Conservation (phyloP, 2,329 filamentous ascomycete genomes). For the Xylaria digitata region DNA sequence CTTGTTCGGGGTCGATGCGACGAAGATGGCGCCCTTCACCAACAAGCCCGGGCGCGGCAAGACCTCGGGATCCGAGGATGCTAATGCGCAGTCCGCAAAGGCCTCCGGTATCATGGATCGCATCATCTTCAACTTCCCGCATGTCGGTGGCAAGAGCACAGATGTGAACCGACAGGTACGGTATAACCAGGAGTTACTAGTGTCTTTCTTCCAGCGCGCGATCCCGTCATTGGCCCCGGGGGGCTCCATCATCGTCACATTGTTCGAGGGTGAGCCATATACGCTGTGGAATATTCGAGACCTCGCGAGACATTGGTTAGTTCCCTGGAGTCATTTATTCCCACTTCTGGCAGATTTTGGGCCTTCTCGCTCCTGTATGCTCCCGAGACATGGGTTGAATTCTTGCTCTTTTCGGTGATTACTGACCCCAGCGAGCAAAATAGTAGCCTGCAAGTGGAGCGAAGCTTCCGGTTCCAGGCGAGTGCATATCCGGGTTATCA, state of each 20-base stretch:
- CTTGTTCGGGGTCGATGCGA: conserved; percentile 74
- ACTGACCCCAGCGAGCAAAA: too few species aligned
- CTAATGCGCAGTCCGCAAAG: conserved; percentile 1
- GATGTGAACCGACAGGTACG: conserved; percentile 96
- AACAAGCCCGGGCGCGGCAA: conserved; percentile 51
- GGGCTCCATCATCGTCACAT: conserved; percentile 79
- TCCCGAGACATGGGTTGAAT: too few species aligned
- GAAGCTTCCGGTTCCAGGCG: conserved; percentile 76
- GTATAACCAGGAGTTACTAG: conserved; percentile 84
- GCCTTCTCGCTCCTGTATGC: too few species aligned
- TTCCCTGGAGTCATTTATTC: too few species aligned
- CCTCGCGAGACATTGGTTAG: conserved; percentile 85
- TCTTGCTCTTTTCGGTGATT: too few species aligned
- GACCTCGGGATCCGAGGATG: background rate
- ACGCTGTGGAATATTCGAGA: conserved; percentile 95
- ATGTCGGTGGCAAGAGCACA: conserved; percentile 90
- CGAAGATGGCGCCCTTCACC: conserved; percentile 66
- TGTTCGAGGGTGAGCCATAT: conserved; percentile 96
- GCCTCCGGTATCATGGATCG: conserved; percentile 69
- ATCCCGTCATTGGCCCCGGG: conserved; percentile 63
- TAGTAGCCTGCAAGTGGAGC: conserved; percentile 74
- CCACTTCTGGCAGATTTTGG: too few species aligned
- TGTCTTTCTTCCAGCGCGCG: conserved; percentile 72
- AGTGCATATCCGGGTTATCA: conserved; percentile 77
- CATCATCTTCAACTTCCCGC: conserved; percentile 96